These are phyloP conservation scores for Hymenoscyphus infarciens DNA, from an alignment of 2,329 filamentous ascomycete genomes.

Conservation along the genomic window DNA sequence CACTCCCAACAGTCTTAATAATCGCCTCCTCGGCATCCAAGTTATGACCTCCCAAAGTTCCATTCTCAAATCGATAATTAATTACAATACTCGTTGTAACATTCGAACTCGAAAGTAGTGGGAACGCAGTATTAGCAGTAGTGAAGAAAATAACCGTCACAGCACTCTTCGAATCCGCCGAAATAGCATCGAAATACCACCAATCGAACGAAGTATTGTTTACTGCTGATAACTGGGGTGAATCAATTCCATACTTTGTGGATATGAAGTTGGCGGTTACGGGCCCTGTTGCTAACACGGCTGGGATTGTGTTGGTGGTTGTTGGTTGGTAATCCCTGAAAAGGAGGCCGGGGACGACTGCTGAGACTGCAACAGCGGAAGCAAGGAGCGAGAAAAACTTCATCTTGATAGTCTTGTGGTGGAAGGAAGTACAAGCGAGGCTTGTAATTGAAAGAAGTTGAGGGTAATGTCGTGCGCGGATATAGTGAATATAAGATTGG, in stretches of 20 bases:
- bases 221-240: slow-evolving; percentile 23
- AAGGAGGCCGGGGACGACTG: background rate
- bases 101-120: slow-evolving; percentile 27
- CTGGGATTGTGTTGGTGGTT: slow-evolving; percentile 8
- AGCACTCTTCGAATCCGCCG: slow-evolving; percentile 28
- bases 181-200: slow-evolving; percentile 42
- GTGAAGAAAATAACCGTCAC: slow-evolving; percentile 37
- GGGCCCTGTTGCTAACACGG: background rate
- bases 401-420: background rate
- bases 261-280: slow-evolving; percentile 84
- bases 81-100: slow-evolving; percentile 14
- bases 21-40: slow-evolving; percentile 15
- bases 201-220: slow-evolving; percentile 30
- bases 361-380: slow-evolving; percentile 4
- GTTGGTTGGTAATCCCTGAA: background rate
- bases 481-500: background rate
- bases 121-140: slow-evolving; percentile 36
- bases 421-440: background rate
- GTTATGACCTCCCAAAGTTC: slow-evolving; percentile 9
- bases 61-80: slow-evolving; percentile 17
- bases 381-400: background rate
- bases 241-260: slow-evolving; percentile 16
- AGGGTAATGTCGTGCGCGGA: no score
- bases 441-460: background rate
- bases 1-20: slow-evolving; percentile 17